These are phyloP conservation scores for Pholiota microspora DNA, from an alignment of 768 basidiomycete genomes.

Conservation along the genomic window DNA sequence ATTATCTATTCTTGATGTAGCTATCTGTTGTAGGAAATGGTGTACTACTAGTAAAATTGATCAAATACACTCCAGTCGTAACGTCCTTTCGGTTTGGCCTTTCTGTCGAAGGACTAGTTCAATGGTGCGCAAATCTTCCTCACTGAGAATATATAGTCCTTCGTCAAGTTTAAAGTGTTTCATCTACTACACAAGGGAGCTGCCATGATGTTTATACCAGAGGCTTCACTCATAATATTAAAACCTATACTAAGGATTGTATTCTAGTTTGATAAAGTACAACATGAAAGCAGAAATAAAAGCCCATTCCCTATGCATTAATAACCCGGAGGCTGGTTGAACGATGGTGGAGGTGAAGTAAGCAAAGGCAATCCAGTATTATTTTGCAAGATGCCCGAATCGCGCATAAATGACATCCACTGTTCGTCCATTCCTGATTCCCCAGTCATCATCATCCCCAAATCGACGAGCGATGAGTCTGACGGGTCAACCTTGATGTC, in stretches of 20 bases:
- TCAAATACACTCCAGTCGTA: no score
- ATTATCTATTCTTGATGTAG: not conserved
- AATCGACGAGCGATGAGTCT: constrained; percentile 34
- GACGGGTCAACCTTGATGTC: constrained; percentile 26
- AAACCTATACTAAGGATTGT: not conserved
- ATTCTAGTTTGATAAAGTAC: constrained; percentile 2
- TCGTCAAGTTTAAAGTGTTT: no score
- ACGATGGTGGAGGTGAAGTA: constrained; percentile 7
- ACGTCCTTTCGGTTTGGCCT: no score
- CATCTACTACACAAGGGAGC: no score
- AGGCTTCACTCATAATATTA: not conserved
- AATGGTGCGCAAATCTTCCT: no score
- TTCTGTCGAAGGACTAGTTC: no score
- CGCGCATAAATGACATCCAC: constrained; percentile 66
- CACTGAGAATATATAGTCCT: no score
- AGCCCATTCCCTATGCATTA: not conserved
- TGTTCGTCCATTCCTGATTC: constrained; percentile 64
- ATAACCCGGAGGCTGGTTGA: not conserved
- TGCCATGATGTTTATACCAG: no score
- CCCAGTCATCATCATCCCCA: constrained; percentile 53
- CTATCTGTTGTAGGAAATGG: not conserved
- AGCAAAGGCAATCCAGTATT: constrained; percentile 7
- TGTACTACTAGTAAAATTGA: not conserved
- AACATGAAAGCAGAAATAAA: not conserved
- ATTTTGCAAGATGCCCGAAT: constrained; percentile 50